phyloP scores from a whole-genome alignment of 495 filamentous ascomycete genomes.

The Friedmanniomyces endolithicus region DNA sequence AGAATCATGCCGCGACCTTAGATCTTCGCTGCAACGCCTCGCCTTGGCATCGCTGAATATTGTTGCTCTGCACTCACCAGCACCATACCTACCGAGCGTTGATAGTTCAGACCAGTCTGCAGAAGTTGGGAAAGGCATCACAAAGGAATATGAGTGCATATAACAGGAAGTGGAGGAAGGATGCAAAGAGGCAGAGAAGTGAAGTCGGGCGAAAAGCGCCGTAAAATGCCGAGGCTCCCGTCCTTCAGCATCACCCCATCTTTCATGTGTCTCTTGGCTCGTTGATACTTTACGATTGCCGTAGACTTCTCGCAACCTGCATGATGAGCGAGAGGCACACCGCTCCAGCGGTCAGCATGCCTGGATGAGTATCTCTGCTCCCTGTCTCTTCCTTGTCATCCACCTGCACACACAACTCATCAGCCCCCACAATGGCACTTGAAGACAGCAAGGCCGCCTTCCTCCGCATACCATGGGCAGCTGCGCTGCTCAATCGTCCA shows the following conservation, averaged over 20 bases:
- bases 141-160: too few species aligned
- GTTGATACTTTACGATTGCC: too few species aligned
- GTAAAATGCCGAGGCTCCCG: too few species aligned
- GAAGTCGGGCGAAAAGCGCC: too few species aligned
- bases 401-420: neutral
- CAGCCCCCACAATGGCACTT: neutral
- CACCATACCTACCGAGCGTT: neutral
- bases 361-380: neutral
- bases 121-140: too few species aligned
- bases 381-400: neutral
- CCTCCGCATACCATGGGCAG: slow-evolving; percentile 14
- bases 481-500: slow-evolving; percentile 13
- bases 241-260: too few species aligned
- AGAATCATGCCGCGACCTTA: neutral
- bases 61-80: neutral
- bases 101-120: neutral
- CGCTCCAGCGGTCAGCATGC: neutral
- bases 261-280: too few species aligned
- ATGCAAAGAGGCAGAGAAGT: too few species aligned
- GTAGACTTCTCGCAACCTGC: too few species aligned
- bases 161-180: too few species aligned
- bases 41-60: neutral
- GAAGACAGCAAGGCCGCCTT: slow-evolving; percentile 13
- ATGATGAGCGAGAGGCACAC: too few species aligned
- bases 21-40: neutral